These are phyloP conservation scores for Amaranthus tricolor DNA, from an alignment of 179 eudicot species.

Conservation along the genomic window DNA sequence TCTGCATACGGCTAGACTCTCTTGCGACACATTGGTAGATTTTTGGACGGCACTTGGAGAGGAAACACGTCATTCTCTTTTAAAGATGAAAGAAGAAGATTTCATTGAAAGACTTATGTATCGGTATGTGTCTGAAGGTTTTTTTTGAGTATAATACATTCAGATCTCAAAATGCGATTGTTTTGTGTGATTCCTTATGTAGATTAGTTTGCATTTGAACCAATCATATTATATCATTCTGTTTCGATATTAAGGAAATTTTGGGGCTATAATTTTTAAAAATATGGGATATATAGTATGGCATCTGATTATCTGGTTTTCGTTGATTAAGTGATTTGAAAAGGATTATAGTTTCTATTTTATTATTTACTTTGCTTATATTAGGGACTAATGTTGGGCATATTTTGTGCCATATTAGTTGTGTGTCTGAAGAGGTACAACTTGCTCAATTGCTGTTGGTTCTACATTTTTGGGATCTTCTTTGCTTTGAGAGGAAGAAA, in stretches of 20 bases:
- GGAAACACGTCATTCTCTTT: slow-evolving; percentile 83
- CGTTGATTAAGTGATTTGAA: background rate
- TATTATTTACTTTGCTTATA: background rate
- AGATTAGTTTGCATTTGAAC: background rate
- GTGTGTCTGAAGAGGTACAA: background rate
- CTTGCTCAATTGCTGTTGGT: background rate
- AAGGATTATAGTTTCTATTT: background rate
- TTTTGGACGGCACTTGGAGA: slow-evolving; percentile 99
- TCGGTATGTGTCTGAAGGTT: slow-evolving; percentile 46
- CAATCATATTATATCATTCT: background rate
- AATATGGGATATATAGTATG: no score
- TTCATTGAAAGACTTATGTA: slow-evolving; percentile 93
- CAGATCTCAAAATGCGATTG: background rate
- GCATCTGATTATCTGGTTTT: background rate
- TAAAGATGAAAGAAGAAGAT: slow-evolving; percentile 98
- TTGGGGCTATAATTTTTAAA: background rate
- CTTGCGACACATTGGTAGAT: slow-evolving; percentile 95
- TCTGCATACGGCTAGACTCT: slow-evolving; percentile 92
- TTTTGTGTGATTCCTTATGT: background rate
- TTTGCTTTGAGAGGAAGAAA: background rate
- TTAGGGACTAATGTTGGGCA: background rate
- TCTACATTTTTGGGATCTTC: background rate
- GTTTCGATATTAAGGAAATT: background rate
- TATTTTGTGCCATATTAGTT: background rate
- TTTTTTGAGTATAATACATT: background rate